Evolutionary conservation across 2,329 filamentous ascomycete species (phyloP).

Genomic region (Nothophoma quercina): DNA sequence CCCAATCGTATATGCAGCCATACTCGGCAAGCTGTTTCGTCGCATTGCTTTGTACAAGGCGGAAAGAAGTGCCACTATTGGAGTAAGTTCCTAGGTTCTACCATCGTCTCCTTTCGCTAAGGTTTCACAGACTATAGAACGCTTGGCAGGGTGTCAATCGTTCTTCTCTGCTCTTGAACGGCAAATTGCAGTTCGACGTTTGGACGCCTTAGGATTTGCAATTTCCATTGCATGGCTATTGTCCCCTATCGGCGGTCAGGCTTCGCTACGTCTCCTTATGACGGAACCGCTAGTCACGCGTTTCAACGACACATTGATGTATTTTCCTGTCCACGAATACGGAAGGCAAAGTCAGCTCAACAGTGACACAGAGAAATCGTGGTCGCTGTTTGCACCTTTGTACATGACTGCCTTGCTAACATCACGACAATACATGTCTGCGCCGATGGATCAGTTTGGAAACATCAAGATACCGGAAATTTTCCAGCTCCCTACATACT

Average conservation of each 20-base stretch:
- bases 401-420: constrained; percentile 1
- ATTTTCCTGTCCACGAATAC: not conserved
- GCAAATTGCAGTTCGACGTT: constrained; percentile 9
- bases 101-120: not conserved
- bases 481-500: not conserved
- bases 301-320: not conserved
- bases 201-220: constrained; percentile 10
- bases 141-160: constrained; percentile 21
- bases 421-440: not conserved
- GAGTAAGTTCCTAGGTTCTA: not conserved
- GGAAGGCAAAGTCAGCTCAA: not conserved
- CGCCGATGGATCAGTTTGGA: not conserved
- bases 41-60: constrained; percentile 7
- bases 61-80: constrained; percentile 8
- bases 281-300: not conserved
- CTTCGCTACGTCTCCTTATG: not conserved
- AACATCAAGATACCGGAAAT: not conserved
- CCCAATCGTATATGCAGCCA: constrained; percentile 8
- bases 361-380: not conserved
- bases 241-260: not conserved
- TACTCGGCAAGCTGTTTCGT: not conserved
- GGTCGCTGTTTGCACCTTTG: not conserved
- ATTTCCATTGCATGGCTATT: not conserved
- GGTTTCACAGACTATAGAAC: constrained; percentile 10
- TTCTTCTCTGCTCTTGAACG: constrained; percentile 19